These are phyloP conservation scores for Collybia sordida DNA, from an alignment of 768 basidiomycete genomes.

Conservation along the genomic window DNA sequence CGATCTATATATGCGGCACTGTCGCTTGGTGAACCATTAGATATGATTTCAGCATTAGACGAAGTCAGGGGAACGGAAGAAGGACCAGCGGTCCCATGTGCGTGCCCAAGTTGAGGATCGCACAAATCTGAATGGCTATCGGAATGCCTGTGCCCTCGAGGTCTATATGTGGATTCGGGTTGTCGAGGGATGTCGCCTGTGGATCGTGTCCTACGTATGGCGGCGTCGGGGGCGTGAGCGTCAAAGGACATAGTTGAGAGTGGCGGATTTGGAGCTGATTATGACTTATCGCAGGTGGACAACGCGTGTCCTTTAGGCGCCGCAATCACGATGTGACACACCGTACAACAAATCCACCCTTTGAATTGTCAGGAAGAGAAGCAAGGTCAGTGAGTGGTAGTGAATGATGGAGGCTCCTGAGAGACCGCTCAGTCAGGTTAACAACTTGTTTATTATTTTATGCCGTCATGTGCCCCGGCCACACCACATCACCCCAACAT, in stretches of 20 bases:
- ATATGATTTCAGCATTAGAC: not conserved
- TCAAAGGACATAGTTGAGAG: conserved; percentile 8
- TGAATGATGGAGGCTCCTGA: not conserved
- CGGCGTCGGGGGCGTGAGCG: conserved; percentile 17
- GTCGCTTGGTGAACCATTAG: not conserved
- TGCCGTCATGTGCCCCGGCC: not conserved
- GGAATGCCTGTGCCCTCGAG: conserved; percentile 12
- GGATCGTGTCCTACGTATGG: conserved; percentile 37
- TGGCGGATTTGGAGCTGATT: not conserved
- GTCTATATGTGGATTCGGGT: conserved; percentile 21
- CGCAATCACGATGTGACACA: no score
- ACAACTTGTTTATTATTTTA: not conserved
- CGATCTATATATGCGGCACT: no score
- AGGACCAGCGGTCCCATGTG: not conserved
- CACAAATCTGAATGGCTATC: conserved; percentile 14
- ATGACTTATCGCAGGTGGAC: no score
- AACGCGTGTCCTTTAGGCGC: no score
- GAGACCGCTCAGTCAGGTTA: not conserved
- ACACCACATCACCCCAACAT: not conserved
- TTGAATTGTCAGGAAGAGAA: no score
- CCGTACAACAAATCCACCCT: no score
- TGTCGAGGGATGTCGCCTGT: conserved; percentile 35
- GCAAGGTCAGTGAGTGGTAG: not conserved
- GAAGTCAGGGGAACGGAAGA: not conserved
- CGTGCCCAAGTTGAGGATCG: conserved; percentile 4